phyloP scores from a whole-genome alignment of 495 filamentous ascomycete species.

The Penicillium pancosmium region DNA sequence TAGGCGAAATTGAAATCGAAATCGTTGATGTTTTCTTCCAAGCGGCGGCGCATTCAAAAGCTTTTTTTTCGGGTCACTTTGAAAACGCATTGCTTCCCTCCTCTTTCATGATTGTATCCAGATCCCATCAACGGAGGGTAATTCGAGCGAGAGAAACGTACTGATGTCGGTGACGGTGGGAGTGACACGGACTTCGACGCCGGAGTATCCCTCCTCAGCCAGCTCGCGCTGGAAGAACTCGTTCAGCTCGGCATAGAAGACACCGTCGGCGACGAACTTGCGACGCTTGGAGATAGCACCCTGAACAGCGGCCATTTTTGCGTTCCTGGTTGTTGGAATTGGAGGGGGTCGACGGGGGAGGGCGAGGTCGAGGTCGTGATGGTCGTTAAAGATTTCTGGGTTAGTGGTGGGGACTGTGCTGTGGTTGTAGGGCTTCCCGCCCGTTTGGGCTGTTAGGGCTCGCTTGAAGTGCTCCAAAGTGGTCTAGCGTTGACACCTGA shows the following conservation, averaged over 20 bases:
- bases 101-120: conserved; percentile 18
- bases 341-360: conserved; percentile 43
- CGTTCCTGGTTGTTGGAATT: conserved; percentile 42
- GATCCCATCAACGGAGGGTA: conserved; percentile 14
- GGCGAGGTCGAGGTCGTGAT: conserved; percentile 39
- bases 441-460: conserved; percentile 46
- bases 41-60: conserved; percentile 19
- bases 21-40: conserved; percentile 8
- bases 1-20: not conserved
- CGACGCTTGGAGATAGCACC: conserved; percentile 91
- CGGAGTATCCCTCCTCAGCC: conserved; percentile 99
- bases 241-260: conserved; percentile 99
- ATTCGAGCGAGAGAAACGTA: conserved; percentile 45
- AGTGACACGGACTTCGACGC: conserved; percentile 99
- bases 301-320: conserved; percentile 68
- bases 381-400: conserved; percentile 40
- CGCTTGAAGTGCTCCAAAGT: conserved; percentile 38
- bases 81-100: conserved; percentile 8
- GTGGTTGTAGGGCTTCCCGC: conserved; percentile 42
- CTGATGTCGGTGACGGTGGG: conserved; percentile 99
- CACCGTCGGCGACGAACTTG: conserved; percentile 99
- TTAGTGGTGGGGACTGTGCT: conserved; percentile 46
- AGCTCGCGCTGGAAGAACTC: conserved; percentile 99
- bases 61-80: not conserved
- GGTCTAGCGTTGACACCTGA: conserved; percentile 18